Evolutionary conservation across 345 rosid species (phyloP).

Genomic region (Pugionium cornutum): DNA sequence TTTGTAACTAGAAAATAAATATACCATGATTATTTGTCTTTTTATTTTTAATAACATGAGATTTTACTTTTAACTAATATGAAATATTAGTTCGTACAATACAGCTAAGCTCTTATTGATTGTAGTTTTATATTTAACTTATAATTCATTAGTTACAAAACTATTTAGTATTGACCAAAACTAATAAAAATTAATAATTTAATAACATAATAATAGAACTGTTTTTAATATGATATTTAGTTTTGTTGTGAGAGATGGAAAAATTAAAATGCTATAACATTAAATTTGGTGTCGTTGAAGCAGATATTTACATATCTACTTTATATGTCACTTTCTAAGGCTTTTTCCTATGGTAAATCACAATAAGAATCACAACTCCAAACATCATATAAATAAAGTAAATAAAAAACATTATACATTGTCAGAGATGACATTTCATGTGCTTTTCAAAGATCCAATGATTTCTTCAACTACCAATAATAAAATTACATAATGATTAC

Average conservation of each 20-base stretch:
- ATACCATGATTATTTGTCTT: no score
- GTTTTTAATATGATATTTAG: neutral
- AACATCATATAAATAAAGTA: slow-evolving; percentile 4
- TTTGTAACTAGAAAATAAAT: no score
- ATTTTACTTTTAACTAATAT: no score
- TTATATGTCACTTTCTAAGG: slow-evolving; percentile 2
- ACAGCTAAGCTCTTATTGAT: no score
- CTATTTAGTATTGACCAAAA: no score
- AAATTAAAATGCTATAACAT: neutral
- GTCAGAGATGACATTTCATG: slow-evolving; percentile 38
- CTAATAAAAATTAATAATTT: neutral
- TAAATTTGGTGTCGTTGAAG: neutral
- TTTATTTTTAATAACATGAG: no score
- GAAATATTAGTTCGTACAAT: no score
- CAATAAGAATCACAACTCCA: slow-evolving; percentile 13
- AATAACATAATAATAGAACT: no score
- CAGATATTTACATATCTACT: neutral
- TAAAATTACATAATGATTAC: slow-evolving; percentile 26
- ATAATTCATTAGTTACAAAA: no score
- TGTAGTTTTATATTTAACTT: no score
- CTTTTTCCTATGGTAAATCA: slow-evolving; percentile 15
- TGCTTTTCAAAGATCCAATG: slow-evolving; percentile 24
- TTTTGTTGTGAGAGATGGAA: neutral
- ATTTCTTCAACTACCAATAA: slow-evolving; percentile 26
- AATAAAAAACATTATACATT: slow-evolving; percentile 26